A percentile compares a stretch with the other conserved stretches of the same genome.
phyloP scores from a whole-genome alignment of 2,329 filamentous ascomycete species.

The Alternaria ethzedia region DNA sequence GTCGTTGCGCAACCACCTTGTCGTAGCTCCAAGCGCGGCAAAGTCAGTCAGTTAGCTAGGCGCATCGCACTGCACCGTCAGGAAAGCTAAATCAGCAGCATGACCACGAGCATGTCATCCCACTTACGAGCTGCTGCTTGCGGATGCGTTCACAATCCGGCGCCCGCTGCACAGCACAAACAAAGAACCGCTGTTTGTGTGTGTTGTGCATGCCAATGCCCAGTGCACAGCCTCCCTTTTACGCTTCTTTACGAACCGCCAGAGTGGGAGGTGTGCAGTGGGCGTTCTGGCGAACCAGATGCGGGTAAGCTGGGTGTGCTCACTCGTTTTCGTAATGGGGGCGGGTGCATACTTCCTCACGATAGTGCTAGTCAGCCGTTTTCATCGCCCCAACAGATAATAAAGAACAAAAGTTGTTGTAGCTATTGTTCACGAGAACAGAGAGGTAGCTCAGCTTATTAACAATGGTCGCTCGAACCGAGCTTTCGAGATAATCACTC shows the following conservation, averaged over 20 bases:
- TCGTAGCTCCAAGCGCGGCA: conserved; percentile 12
- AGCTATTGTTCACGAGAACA: neutral
- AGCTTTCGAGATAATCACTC: neutral
- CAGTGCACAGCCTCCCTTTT: conserved; percentile 21
- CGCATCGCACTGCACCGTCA: neutral
- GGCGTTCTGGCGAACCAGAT: conserved; percentile 10
- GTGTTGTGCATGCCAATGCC: conserved; percentile 15
- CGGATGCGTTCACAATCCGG: conserved; percentile 5
- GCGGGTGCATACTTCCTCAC: neutral
- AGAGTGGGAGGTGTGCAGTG: neutral
- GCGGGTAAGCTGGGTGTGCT: conserved; percentile 1
- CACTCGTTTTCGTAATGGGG: neutral
- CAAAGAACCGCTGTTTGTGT: neutral
- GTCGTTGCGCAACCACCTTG: neutral
- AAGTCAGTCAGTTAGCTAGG: neutral
- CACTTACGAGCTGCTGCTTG: neutral
- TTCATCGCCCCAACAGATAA: neutral
- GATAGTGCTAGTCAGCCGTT: conserved; percentile 2
- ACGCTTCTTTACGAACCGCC: neutral
- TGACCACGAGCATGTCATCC: conserved; percentile 11
- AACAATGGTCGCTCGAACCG: neutral
- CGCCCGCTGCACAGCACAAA: conserved; percentile 12
- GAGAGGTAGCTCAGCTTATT: neutral
- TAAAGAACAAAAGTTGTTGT: neutral
- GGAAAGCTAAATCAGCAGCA: conserved; percentile 7